Evolutionary conservation across 148 eudicot species (phyloP).

Genomic region (Talinum fruticosum): DNA sequence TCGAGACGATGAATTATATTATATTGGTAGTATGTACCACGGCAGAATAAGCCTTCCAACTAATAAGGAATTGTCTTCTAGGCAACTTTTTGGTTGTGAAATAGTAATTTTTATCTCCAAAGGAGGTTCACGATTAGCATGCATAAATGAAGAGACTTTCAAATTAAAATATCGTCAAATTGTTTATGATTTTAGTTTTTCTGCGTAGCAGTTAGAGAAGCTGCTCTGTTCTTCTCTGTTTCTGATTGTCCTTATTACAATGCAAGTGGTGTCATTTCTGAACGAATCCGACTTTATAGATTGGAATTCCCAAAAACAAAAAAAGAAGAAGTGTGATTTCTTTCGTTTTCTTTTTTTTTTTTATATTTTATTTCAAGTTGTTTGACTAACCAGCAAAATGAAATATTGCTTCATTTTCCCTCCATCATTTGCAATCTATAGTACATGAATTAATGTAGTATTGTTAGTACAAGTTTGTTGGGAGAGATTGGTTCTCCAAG

Average conservation of each 20-base stretch:
- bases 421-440: neutral
- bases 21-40: neutral
- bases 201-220: conserved; percentile 31
- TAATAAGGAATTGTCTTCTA: neutral
- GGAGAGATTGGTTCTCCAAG: too few species aligned
- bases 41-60: neutral
- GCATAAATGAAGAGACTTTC: neutral
- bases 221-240: conserved; percentile 18
- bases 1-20: neutral
- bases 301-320: too few species aligned
- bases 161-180: neutral
- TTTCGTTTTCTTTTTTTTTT: too few species aligned
- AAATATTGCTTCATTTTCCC: neutral
- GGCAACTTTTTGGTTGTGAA: neutral
- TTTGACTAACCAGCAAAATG: neutral
- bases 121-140: neutral
- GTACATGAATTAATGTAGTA: neutral
- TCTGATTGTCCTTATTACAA: neutral
- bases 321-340: too few species aligned
- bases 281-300: neutral
- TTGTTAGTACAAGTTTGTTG: neutral
- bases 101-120: neutral
- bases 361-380: neutral
- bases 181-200: conserved; percentile 9
- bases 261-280: neutral